phyloP scores from a whole-genome alignment of 2,329 filamentous ascomycete genomes.

The Claviceps purpurea region DNA sequence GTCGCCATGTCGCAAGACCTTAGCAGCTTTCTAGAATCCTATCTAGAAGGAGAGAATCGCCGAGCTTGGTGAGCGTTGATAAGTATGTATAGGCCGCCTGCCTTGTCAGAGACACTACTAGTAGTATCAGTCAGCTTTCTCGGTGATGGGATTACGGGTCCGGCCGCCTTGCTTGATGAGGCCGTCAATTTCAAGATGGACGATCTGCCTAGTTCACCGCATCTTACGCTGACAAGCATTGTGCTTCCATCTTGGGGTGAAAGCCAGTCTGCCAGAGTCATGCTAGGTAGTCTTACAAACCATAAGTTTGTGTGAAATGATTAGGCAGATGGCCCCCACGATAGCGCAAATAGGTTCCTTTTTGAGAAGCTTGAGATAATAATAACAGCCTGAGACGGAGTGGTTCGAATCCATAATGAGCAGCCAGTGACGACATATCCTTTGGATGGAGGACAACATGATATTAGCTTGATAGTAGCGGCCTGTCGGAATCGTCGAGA shows the following conservation, averaged over 20 bases:
- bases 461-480: not conserved
- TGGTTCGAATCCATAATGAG: not conserved
- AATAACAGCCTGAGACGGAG: not conserved
- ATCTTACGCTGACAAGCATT: not conserved
- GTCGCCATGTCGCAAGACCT: conserved; percentile 1
- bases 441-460: not conserved
- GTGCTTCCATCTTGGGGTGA: not conserved
- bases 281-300: not conserved
- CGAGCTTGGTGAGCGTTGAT: not conserved
- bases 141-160: not conserved
- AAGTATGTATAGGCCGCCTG: not conserved
- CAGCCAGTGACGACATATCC: conserved; percentile 1
- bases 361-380: not conserved
- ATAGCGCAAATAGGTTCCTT: conserved; percentile 1
- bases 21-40: not conserved
- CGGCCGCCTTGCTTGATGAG: not conserved
- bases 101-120: not conserved
- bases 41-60: not conserved
- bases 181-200: not conserved
- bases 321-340: not conserved
- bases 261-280: not conserved
- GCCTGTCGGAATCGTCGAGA: not conserved
- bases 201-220: not conserved
- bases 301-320: not conserved
- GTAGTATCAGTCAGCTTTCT: not conserved